Evolutionary conservation across 208 protist species (phyloP), one percentile per base, ranked within the genome.

Genomic region (Trypanosoma avium): DNA sequence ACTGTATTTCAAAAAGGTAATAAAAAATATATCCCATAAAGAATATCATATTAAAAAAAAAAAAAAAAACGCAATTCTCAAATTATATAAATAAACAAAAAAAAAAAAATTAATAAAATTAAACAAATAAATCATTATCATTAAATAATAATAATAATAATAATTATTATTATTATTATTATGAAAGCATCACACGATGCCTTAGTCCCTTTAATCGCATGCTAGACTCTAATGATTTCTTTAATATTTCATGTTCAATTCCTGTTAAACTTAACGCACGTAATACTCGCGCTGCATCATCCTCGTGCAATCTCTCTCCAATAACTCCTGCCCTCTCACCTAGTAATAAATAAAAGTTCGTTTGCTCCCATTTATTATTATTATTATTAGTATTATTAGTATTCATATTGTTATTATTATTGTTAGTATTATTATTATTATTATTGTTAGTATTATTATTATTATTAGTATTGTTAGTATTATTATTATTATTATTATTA

Each of bases 271-370:
- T 76, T 32, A 93, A 62, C 33, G 87, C 84, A 1, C 70, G 75
- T 66, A 93, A 52, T 17, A 93, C 76, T 1, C 75, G 73, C 15
- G 70, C 76, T 7, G 81, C 72, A 59, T 93, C 84, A 38, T 81
- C 75, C 30, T 77, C 73, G 27, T 56, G 64, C 21, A 93, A 56
- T 17, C 57, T 40, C 32, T 90, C 87, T 1, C 75, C 77, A 19
- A 90, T 49, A 35, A 80, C 47, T 3, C 84, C 82, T 0, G 84
- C 87, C 4, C 78, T 75, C 13, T 71, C 67, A 17, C 70, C 87
- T 17, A 93, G 65, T 3, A 72, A 57, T 9, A 91, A 43, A 52
- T 82, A 93, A 45, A 90, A 84, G 36, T 82, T 83, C 13, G 22
- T 27, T 3, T 49, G 1, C 26, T 27, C 26, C 35, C 19, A 15